Conservation (phyloP, 2,329 filamentous ascomycete species). For the Fusarium stilboides region DNA sequence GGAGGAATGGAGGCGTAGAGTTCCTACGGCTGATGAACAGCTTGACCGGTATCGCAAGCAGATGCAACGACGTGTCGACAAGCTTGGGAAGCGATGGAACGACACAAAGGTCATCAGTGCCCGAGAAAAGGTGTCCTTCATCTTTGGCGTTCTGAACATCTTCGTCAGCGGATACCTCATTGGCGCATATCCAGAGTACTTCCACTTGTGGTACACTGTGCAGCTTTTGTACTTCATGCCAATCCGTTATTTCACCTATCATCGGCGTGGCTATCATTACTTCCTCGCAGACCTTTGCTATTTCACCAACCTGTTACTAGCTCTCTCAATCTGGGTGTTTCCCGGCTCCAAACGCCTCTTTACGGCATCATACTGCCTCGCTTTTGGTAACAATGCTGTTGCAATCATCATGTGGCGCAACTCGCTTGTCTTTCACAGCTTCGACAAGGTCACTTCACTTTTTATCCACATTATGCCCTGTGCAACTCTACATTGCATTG, state of each 20-base stretch:
- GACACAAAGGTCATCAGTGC: constrained; percentile 89
- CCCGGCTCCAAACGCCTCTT: constrained; percentile 92
- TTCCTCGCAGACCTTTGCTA: constrained; percentile 98
- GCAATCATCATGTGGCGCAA: constrained; percentile 99
- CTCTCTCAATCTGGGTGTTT: constrained; percentile 91
- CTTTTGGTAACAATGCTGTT: constrained; percentile 96
- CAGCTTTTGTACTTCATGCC: constrained; percentile 98
- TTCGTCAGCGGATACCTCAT: constrained; percentile 96
- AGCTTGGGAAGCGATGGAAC: constrained; percentile 87
- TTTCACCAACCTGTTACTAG: constrained; percentile 91
- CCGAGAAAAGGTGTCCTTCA: constrained; percentile 96
- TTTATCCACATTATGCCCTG: constrained; percentile 99
- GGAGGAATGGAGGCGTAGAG: constrained; percentile 89
- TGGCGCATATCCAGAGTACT: constrained; percentile 85
- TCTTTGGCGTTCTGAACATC: constrained; percentile 96
- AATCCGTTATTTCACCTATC: constrained; percentile 92
- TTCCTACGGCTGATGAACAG: constrained; percentile 91
- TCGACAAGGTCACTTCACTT: constrained; percentile 98
- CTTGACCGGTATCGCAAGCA: constrained; percentile 90
- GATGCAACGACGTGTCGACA: constrained; percentile 91
- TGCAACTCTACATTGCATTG: constrained; percentile 90
- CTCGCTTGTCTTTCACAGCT: constrained; percentile 96
- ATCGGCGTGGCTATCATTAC: constrained; percentile 93
- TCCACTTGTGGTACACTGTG: constrained; percentile 92
- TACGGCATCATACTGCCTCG: constrained; percentile 91